Percentiles rank a stretch among this genome's conserved stretches.
These are phyloP conservation scores for Globisporangium okanoganense DNA, from an alignment of 352 stramenopile genomes.

Conservation along the genomic window DNA sequence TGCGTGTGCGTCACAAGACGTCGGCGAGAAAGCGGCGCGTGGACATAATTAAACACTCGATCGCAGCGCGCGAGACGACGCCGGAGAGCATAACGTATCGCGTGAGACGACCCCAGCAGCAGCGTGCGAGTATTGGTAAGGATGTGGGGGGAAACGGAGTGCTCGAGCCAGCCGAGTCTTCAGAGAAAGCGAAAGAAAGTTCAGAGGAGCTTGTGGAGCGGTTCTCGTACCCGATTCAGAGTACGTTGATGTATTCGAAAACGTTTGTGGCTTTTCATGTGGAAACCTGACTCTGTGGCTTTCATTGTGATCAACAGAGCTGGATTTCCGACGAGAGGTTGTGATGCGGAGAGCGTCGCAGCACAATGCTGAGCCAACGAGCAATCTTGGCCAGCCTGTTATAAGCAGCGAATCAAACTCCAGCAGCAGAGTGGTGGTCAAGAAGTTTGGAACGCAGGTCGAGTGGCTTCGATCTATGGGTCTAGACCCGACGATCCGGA, in stretches of 20 bases:
- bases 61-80: conserved; percentile 2
- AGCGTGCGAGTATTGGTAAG: background rate
- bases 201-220: background rate
- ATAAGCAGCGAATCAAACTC: background rate
- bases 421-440: background rate
- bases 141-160: background rate
- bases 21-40: conserved; percentile 10
- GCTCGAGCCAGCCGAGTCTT: background rate
- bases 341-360: conserved; percentile 13
- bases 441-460: conserved; percentile 11
- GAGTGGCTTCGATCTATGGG: conserved; percentile 15
- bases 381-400: background rate
- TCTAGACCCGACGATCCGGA: background rate
- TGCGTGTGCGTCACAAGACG: background rate
- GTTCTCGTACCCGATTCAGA: conserved; percentile 14
- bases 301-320: conserved; percentile 4
- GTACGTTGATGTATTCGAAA: conserved; percentile 7
- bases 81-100: conserved; percentile 9
- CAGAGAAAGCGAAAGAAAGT: background rate
- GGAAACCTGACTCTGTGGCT: background rate
- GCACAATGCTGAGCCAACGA: background rate
- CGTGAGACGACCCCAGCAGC: background rate
- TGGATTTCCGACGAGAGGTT: conserved; percentile 15
- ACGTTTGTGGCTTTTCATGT: background rate
- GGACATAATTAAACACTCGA: conserved; percentile 12